Base-by-base conservation (phyloP, 805 yeast species). In the Saccharomycopsis sp. region DNA sequence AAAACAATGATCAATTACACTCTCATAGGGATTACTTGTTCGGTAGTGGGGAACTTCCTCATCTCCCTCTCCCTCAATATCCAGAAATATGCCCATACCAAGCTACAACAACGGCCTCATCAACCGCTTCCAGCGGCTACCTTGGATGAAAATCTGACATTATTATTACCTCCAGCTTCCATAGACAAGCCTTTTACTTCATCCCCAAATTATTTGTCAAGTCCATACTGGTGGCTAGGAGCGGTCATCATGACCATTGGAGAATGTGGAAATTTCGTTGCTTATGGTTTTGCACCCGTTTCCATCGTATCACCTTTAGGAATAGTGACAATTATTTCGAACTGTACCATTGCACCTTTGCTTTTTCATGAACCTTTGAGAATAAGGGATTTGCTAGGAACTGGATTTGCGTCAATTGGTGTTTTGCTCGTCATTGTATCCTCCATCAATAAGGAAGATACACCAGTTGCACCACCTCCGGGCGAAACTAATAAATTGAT, bases 231-330 rank as follows among this genome's bases (percentile, higher is more conserved):
- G 71, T 63, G 66, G 61, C 29, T 58, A 2, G 74, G 73, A 2
- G 55, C 66, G 12, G 41, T 53, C 5, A 51, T 69, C 26, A 62
- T 69, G 62, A 55, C 66, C 2, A 39, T 56, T 3, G 74, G 75
- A 3, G 75, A 70, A 44, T 51, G 60, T 9, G 67, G 70, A 6
- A 69, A 67, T 48, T 67, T 70, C 44, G 51, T 69, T 8, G 71
- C 72, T 12, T 68, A 67, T 46, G 75, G 75, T 0, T 52, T 67
- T 33, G 66, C 70, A 0, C 71, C 72, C 1, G 69, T 69, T 4
- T 60, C 67, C 9, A 56, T 67, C 2, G 72, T 70, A 14, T 64
- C 71, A 3, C 72, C 75, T 0, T 44, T 70, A 25, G 75, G 75
- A 3, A 72, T 70, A 1, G 66, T 68, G 28, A 68, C 74, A 1